Evolutionary conservation across 352 stramenopile genomes (phyloP), one percentile per base, ranked within the genome.

Genomic region (Phytophthora cryptogea): DNA sequence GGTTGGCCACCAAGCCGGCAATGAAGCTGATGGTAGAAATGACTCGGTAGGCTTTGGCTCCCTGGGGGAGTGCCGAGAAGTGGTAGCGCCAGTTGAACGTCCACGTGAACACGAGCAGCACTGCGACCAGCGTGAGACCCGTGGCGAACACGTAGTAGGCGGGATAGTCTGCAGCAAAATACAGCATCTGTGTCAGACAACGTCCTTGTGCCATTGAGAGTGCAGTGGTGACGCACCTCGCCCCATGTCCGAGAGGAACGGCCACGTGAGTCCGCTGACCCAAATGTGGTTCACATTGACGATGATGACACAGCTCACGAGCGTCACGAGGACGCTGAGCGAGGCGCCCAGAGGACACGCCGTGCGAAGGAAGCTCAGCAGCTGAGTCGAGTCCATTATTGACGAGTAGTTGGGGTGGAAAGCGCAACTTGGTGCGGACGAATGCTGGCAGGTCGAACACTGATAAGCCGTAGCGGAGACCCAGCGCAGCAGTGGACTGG

Each of bases 171-270:
- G 20, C 5, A 63, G 56, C 27, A 55, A 14, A 10, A 47, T 26
- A 45, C 6, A 16, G 27, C 4, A 39, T 44, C 36, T 35, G 32
- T 35, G 8, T 57, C 36, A 63, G 27, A 46, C 8, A 6, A 39
- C 20, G 20, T 23, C 2, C 20, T 23, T 23, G 20, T 23, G 20
- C 20, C 20, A 23, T 23, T 23, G 20, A 23, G 20, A 23, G 20
- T 23, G 20, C 20, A 54, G 23, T 14, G 30, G 27, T 9, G 39
- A 54, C 57, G 50, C 36, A 79, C 76, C 77, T 70, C 78, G 72
- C 20, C 78, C 78, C 66, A 83, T 88, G 52, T 85, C 74, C 26
- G 78, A 88, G 37, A 88, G 72, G 64, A 81, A 88, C 8, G 78
- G 78, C 78, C 78, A 88, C 11, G 66, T 58, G 37, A 88, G 71